phyloP scores from a whole-genome alignment of 352 stramenopile species.

The Globisporangium rhizosaccharum region DNA sequence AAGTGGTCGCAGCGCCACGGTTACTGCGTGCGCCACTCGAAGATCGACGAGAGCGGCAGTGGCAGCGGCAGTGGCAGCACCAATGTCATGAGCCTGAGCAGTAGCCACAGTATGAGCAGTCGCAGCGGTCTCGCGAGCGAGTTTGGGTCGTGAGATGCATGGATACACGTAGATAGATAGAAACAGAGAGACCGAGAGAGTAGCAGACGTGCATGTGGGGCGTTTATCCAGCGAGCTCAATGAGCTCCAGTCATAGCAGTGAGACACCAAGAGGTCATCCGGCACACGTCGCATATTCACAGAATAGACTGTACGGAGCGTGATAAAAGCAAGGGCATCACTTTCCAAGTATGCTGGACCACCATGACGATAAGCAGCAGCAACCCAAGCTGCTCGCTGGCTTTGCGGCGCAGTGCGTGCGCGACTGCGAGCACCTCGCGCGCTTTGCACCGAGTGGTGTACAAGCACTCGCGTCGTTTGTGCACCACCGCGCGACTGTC shows the following conservation, averaged over 20 bases:
- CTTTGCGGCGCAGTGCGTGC: slow-evolving; percentile 36
- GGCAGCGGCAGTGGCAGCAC: slow-evolving; percentile 7
- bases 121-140: too few relatives aligned
- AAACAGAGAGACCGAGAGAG: background rate
- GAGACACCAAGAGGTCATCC: too few relatives aligned
- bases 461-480: slow-evolving; percentile 21
- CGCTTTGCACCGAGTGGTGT: slow-evolving; percentile 24
- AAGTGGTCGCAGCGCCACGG: slow-evolving; percentile 76
- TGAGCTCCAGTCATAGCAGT: background rate
- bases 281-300: too few relatives aligned
- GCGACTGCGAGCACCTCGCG: slow-evolving; percentile 3
- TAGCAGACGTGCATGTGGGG: background rate
- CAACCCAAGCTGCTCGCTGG: slow-evolving; percentile 20
- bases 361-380: background rate
- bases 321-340: background rate
- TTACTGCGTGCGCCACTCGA: slow-evolving; percentile 74
- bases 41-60: slow-evolving; percentile 14
- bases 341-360: background rate
- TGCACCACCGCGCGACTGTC: slow-evolving; percentile 31
- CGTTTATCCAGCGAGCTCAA: too few relatives aligned
- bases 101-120: background rate
- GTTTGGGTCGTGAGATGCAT: background rate
- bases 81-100: background rate
- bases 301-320: background rate
- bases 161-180: background rate